Percentiles rank a stretch among this genome's conserved stretches.
These are phyloP conservation scores for Pyronema domesticum DNA, from an alignment of 495 filamentous ascomycete species.

Conservation along the genomic window DNA sequence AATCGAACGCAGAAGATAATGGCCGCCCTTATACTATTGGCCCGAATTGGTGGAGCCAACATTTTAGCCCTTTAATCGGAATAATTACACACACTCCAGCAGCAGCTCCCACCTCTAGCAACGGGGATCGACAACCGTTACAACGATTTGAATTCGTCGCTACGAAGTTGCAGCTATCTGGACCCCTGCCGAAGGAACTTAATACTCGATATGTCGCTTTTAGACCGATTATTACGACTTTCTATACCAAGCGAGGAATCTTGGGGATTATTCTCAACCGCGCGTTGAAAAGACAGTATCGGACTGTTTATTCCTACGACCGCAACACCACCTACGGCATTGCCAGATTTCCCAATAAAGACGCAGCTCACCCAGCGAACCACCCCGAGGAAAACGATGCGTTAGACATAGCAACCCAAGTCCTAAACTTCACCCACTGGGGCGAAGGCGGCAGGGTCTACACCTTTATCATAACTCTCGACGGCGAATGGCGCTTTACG, in stretches of 20 bases:
- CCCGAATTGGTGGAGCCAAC: constrained; percentile 59
- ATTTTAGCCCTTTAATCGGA: constrained; percentile 79
- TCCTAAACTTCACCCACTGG: constrained; percentile 71
- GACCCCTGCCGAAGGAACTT: constrained; percentile 58
- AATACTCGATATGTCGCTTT: constrained; percentile 91
- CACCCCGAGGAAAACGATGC: constrained; percentile 28
- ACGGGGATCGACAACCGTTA: neutral
- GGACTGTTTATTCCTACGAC: constrained; percentile 74
- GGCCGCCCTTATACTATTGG: constrained; percentile 25
- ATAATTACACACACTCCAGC: constrained; percentile 49
- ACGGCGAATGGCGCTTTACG: constrained; percentile 71
- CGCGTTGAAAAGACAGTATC: constrained; percentile 77
- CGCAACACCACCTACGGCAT: constrained; percentile 48
- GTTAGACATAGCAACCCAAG: constrained; percentile 51
- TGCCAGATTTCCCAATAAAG: constrained; percentile 28
- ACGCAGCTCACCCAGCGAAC: neutral
- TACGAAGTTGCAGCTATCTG: constrained; percentile 72
- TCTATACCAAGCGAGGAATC: constrained; percentile 64
- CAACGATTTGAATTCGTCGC: constrained; percentile 49
- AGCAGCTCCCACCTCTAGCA: neutral
- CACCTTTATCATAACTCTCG: constrained; percentile 81
- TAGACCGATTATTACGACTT: constrained; percentile 68
- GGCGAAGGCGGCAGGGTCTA: constrained; percentile 73
- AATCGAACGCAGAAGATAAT: neutral
- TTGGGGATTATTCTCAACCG: constrained; percentile 62